Base-by-base conservation (phyloP, 306 rosid species). In the Quercus wislizeni region DNA sequence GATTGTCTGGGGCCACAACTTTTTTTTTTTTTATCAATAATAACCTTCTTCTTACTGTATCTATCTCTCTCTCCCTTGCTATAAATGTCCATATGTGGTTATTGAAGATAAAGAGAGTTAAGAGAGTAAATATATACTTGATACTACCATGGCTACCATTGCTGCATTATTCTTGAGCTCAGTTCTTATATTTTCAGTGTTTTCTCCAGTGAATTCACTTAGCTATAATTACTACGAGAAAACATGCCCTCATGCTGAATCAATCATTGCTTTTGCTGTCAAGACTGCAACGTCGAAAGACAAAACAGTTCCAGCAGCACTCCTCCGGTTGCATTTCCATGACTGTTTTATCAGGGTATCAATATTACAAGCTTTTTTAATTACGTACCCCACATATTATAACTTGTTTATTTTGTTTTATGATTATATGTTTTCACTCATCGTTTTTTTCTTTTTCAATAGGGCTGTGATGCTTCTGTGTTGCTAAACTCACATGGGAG, bases 151-250 rank as follows among this genome's bases (percentile, higher is more conserved):
- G 97, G 88, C 86, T 58, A 14, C 46, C 73, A 82, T 76, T 68
- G 81, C 54, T 73, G 80, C 84, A 68, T 4, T 4, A 25, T 74
- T 92, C 85, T 76, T 89, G 77, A 79, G 72, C 81, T 78, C 86
- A 11, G 49, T 85, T 70, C 76, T 90, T 80, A 73, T 88, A 23
- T 76, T 90, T 74, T 87, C 90, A 51, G 57, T 61, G 27, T 75
- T 85, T 70, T 80, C 89, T 14, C 55, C 77, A 4, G 88, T 78
- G 59, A 79, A 73, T 19, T 88, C 97, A 18, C 89, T 94, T 52
- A 87, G 94, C 91, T 83, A 73, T 33, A 89, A 94, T 79, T 78
- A 92, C 84, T 92, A 94, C 14, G 85, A 83, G 20, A 90, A 92
- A 76, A 87, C 91, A 54, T 94, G 98, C 77, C 98, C 97, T 7